A percentile compares a stretch with the other conserved stretches of the same genome.
Conservation (phyloP, 2,329 filamentous ascomycete species). For the Calonectria naviculata region DNA sequence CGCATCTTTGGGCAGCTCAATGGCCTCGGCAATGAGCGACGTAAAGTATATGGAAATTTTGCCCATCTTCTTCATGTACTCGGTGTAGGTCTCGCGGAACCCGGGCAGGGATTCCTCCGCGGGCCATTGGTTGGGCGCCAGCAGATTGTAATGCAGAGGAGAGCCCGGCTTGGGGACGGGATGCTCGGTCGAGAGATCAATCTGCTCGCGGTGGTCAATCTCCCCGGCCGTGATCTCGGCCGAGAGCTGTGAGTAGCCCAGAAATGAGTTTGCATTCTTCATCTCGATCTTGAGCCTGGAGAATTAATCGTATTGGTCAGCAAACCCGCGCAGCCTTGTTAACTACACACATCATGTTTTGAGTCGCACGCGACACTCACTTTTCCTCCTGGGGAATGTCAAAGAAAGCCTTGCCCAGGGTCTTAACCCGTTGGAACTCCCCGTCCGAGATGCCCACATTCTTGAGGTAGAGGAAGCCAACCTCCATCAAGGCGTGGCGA, state of each 20-base stretch:
- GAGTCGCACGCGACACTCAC: conserved; percentile 50
- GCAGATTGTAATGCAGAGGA: conserved; percentile 79
- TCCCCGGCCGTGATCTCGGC: conserved; percentile 79
- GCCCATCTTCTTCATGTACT: conserved; percentile 84
- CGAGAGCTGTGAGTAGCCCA: conserved; percentile 75
- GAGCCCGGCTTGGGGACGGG: conserved; percentile 69
- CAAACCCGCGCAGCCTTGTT: background rate
- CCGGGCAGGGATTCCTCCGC: conserved; percentile 68
- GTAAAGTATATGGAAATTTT: conserved; percentile 79
- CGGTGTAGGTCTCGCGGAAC: conserved; percentile 76
- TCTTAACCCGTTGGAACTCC: conserved; percentile 73
- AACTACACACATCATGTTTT: too few species aligned
- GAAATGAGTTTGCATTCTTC: conserved; percentile 78
- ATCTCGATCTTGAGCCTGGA: conserved; percentile 74
- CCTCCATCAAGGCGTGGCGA: conserved; percentile 81
- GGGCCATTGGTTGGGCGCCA: conserved; percentile 86
- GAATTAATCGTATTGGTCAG: background rate
- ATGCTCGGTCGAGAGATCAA: conserved; percentile 87
- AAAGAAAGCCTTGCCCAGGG: conserved; percentile 79
- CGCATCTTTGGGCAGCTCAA: conserved; percentile 74
- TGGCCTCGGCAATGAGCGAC: conserved; percentile 84
- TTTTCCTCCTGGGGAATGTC: conserved; percentile 82
- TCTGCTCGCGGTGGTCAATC: conserved; percentile 85
- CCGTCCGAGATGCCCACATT: conserved; percentile 79
- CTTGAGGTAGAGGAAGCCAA: conserved; percentile 89